Conservation (phyloP, 139 green algal genomes). For the Klebsormidium nitens region DNA sequence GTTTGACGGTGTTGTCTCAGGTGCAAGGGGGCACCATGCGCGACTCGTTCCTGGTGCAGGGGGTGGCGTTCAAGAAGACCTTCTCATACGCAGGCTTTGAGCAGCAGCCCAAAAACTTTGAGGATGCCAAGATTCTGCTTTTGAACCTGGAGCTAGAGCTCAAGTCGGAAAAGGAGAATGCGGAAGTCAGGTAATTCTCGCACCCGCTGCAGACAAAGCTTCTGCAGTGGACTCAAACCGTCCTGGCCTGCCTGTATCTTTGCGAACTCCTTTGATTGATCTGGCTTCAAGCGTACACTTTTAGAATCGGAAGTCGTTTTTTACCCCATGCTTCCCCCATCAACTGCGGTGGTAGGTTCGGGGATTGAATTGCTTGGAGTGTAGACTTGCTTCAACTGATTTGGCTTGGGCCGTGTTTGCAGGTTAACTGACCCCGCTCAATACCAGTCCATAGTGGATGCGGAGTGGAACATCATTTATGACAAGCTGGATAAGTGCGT, state of each 20-base stretch:
- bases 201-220: neutral
- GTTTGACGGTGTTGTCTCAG: slow-evolving; percentile 40
- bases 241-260: neutral
- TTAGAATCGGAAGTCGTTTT: neutral
- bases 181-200: slow-evolving; percentile 62
- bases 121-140: slow-evolving; percentile 87
- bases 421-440: slow-evolving; percentile 70
- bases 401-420: neutral
- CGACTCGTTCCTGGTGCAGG: slow-evolving; percentile 95
- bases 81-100: slow-evolving; percentile 99
- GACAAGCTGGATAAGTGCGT: slow-evolving; percentile 92
- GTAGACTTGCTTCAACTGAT: too few relatives aligned
- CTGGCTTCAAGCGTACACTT: too few relatives aligned
- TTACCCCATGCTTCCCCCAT: neutral
- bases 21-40: slow-evolving; percentile 81
- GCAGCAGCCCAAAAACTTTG: slow-evolving; percentile 95
- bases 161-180: slow-evolving; percentile 97
- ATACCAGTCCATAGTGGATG: slow-evolving; percentile 97
- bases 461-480: slow-evolving; percentile 99
- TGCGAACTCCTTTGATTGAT: neutral
- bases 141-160: slow-evolving; percentile 99
- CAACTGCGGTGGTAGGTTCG: slow-evolving; percentile 48
- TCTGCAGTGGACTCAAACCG: neutral
- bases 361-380: too few relatives aligned
- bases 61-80: slow-evolving; percentile 99